phyloP scores from a whole-genome alignment of 192 early-diverging fungal species.

The Coemansia furcata region DNA sequence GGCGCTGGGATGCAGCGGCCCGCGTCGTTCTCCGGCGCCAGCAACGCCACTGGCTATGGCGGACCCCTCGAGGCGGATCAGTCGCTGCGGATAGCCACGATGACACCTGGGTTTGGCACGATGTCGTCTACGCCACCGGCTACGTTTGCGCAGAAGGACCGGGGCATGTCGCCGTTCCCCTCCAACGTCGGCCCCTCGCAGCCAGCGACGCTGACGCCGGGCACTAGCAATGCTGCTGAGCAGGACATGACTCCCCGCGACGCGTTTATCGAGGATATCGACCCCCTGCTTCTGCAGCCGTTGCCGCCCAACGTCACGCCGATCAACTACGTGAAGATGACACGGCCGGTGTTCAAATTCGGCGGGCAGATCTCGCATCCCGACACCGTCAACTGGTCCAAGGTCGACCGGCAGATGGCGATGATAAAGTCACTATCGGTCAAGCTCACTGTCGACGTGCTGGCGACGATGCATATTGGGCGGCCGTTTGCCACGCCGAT shows the following conservation, averaged over 20 bases:
- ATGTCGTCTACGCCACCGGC: conserved; percentile 37
- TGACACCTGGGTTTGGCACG: conserved; percentile 27
- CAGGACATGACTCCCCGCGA: conserved; percentile 9
- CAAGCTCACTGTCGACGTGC: conserved; percentile 58
- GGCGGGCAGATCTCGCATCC: conserved; percentile 48
- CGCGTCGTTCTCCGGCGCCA: conserved; percentile 29
- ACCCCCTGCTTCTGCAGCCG: conserved; percentile 21
- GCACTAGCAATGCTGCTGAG: background rate
- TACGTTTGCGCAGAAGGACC: conserved; percentile 31
- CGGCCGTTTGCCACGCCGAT: conserved; percentile 63
- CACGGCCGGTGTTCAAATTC: conserved; percentile 47
- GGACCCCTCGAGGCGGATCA: conserved; percentile 8
- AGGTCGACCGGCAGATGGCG: conserved; percentile 65
- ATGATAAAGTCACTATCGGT: conserved; percentile 61
- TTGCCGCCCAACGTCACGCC: conserved; percentile 43
- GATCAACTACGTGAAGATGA: conserved; percentile 51
- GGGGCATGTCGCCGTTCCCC: conserved; percentile 50
- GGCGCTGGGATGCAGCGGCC: conserved; percentile 14
- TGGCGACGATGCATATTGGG: conserved; percentile 64
- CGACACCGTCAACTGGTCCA: conserved; percentile 49
- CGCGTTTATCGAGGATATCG: conserved; percentile 31
- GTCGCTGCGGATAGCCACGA: conserved; percentile 15
- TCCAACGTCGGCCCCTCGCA: conserved; percentile 41
- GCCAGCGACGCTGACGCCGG: conserved; percentile 4
- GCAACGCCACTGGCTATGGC: conserved; percentile 3